These are phyloP conservation scores for Aspergillus coremiiformis DNA, from an alignment of 495 filamentous ascomycete species.

Conservation along the genomic window DNA sequence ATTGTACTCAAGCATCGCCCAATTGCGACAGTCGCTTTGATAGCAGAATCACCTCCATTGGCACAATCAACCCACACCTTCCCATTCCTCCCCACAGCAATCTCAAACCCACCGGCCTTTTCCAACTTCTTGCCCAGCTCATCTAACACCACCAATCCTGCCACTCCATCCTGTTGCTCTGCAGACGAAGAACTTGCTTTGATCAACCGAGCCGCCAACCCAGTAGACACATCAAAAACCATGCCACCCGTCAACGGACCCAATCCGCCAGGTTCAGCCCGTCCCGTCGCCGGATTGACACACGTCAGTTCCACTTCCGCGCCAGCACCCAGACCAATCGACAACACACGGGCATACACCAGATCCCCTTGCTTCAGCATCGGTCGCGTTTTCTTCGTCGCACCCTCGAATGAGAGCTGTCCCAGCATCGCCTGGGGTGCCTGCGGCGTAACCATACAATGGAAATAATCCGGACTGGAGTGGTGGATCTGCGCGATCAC, in stretches of 20 bases:
- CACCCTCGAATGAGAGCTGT: conserved; percentile 83
- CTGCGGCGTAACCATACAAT: conserved; percentile 61
- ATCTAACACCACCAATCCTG: conserved; percentile 65
- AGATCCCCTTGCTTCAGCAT: conserved; percentile 63
- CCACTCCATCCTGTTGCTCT: conserved; percentile 52
- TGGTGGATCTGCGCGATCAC: conserved; percentile 79
- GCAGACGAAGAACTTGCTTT: conserved; percentile 45
- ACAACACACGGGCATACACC: conserved; percentile 76
- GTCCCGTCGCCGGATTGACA: conserved; percentile 76
- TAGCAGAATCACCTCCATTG: conserved; percentile 48
- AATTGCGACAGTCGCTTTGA: conserved; percentile 62
- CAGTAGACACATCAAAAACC: conserved; percentile 71
- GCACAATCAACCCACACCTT: conserved; percentile 77
- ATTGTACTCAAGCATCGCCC: conserved; percentile 73
- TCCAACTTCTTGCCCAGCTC: conserved; percentile 71
- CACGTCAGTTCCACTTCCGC: conserved; percentile 89
- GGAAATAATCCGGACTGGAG: conserved; percentile 66
- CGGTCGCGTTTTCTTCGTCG: conserved; percentile 85
- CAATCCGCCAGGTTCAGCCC: conserved; percentile 78
- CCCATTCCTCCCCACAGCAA: conserved; percentile 91
- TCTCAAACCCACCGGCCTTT: conserved; percentile 66
- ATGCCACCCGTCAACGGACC: conserved; percentile 83
- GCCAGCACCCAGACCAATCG: conserved; percentile 60
- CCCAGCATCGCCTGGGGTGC: conserved; percentile 69
- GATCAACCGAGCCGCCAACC: conserved; percentile 69